These are phyloP conservation scores for Tylopilus subfusipes DNA, from an alignment of 768 basidiomycete species.

Conservation along the genomic window DNA sequence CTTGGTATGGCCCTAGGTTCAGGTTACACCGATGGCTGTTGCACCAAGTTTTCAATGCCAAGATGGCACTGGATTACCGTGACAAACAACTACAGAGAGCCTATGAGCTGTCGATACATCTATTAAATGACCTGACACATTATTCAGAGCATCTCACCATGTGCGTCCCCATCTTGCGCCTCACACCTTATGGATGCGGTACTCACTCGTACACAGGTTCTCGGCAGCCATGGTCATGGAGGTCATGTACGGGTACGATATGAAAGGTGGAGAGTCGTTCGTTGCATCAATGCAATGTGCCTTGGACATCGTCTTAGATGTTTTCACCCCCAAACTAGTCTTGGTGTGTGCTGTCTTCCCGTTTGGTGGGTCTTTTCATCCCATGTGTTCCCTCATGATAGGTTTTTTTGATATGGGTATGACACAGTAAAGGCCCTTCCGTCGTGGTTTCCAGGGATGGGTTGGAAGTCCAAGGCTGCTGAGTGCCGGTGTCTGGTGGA, in stretches of 20 bases:
- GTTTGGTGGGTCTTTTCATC: not conserved
- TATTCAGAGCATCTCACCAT: slow-evolving; percentile 10
- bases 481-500: slow-evolving; percentile 6
- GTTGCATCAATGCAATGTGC: slow-evolving; percentile 8
- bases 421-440: slow-evolving; percentile 19
- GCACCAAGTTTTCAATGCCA: slow-evolving; percentile 16
- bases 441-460: slow-evolving; percentile 27
- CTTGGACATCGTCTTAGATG: not conserved
- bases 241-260: slow-evolving; percentile 16
- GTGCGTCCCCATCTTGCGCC: not conserved
- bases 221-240: slow-evolving; percentile 10
- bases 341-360: not conserved
- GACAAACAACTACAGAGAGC: slow-evolving; percentile 13
- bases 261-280: not conserved
- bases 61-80: slow-evolving; percentile 10
- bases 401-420: not conserved
- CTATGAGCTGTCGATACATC: slow-evolving; percentile 5
- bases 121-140: slow-evolving; percentile 6
- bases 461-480: slow-evolving; percentile 15
- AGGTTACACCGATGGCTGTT: slow-evolving; percentile 23
- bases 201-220: not conserved
- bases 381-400: not conserved
- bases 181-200: too few relatives aligned
- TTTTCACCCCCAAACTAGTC: not conserved
- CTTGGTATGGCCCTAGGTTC: slow-evolving; percentile 23